Base-by-base conservation (phyloP, 2,329 filamentous ascomycete genomes). In the Dactylellina sp. region DNA sequence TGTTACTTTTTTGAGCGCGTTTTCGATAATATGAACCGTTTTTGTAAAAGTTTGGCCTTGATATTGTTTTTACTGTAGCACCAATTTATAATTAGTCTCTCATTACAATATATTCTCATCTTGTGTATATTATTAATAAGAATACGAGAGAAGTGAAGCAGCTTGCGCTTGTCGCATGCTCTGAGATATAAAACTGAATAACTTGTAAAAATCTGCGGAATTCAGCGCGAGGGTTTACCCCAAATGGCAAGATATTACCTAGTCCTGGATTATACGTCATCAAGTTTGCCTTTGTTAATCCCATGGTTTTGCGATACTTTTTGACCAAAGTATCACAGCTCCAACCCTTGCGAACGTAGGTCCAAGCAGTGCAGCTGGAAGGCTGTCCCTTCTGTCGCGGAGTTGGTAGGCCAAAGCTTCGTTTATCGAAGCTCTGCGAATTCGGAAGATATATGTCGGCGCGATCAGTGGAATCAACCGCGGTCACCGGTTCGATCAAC, bases 321-420 rank as follows among this genome's bases (percentile, higher is more conserved):
- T 18, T 20, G 24, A 56, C 18, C 16, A 65, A 24, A 7, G 46
- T 18, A 35, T 28, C 61, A 28, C 61, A 65, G 28, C 20, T 52
- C 44, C 44, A 53, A n/a, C 50, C 35, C n/a, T 55, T 65, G 20
- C 61, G 61, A 40, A 65, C 40, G 9, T 56, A 25, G 7, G 35
- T 49, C 61, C 61, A 65, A 7, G 46, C 35, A 40, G 47, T 50
- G 16, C 61, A 65, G 16, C 24, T 65, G 0, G n/a, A 3, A 12
- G 61, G 61, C 7, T 65, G 61, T 4, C 61, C 61, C n/a, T 20
- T 12, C 12, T 39, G 61, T n/a, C 35, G 28, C 16, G 50, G 61
- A 16, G 9, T 2, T 7, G 49, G 49, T 2, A 20, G 7, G 14
- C 20, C 22, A 9, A 37, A 25, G 9, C n/a, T 24, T 18, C 49